Base-by-base conservation (phyloP, 441 rosid species). In the Adansonia madagascariensis region DNA sequence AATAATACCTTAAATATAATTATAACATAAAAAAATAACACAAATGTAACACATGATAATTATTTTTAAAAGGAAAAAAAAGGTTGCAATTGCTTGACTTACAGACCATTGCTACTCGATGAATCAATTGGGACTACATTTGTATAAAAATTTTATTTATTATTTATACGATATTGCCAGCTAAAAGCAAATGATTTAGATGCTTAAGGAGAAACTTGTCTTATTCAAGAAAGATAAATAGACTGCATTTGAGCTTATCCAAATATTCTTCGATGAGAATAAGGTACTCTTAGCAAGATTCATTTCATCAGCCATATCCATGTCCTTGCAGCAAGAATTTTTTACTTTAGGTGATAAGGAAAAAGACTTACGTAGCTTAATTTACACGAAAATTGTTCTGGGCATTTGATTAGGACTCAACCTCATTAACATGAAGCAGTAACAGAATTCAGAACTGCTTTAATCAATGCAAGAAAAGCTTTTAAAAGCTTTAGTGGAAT, bases 241-340 rank as follows among this genome's bases (percentile, higher is more conserved):
- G 65, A 43, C 52, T 12, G 14, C 12, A 43, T 60, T 43, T 57
- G 43, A 44, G 66, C 76, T 43, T 27, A 15, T 59, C 11, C 55
- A 15, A 65, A 12, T 44, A 14, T 1, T 12, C 24, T 43, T 31
- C 43, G 22, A 18, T 50, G 15, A 4, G 41, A 71, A 50, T 17
- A 77, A 8, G 52, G 71, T 62, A 31, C 31, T 17, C 61, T 52
- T 52, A 52, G 27, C 27, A 8, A 24, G 74, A 52, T 52, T 71
- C 47, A 52, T 52, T 50, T 71, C 47, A 71, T 71, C 74, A 52
- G 39, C 74, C 74, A 9, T 8, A 71, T 31, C 61, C 46, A n/a
- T 70, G 59, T 39, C 41, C 31, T 27, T 2, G 31, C 31, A 27
- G 31, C 31, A 27, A 27, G 31, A 27, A 27, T 49, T 24, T 24